Conservation (phyloP, 257 asterid species). For the Fraxinus anomala region DNA sequence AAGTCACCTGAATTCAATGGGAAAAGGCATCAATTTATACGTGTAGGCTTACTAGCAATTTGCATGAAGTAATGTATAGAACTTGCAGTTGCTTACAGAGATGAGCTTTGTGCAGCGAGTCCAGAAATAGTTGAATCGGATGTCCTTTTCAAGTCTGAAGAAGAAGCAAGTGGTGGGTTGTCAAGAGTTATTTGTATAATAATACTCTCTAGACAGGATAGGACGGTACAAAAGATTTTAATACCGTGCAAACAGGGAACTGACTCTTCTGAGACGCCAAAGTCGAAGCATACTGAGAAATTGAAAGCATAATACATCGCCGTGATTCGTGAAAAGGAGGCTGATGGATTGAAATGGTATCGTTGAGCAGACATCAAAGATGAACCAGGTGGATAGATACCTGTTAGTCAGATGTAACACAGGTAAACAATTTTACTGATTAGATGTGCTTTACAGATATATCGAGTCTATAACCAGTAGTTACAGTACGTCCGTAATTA, state of each 20-base stretch:
- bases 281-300: conserved; percentile 85
- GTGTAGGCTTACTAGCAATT: not conserved
- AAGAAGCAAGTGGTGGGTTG: not conserved
- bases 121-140: conserved; percentile 28
- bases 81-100: not conserved
- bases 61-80: not conserved
- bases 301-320: conserved; percentile 64
- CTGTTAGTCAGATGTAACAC: conserved; percentile 37
- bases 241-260: conserved; percentile 83
- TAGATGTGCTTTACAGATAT: not conserved
- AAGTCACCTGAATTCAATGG: conserved; percentile 46
- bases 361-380: conserved; percentile 82
- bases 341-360: conserved; percentile 70
- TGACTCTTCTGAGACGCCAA: conserved; percentile 93
- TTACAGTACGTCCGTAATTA: conserved; percentile 23
- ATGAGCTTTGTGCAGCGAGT: conserved; percentile 29
- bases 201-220: not conserved
- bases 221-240: not conserved
- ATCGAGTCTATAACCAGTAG: not conserved
- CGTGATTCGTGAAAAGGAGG: conserved; percentile 67
- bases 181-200: not conserved
- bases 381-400: conserved; percentile 82
- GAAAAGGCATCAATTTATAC: conserved; percentile 4
- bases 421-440: not conserved
- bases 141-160: conserved; percentile 29